Conservation (phyloP, 192 early-diverging fungal genomes). For the Paraglomus brasilianum region DNA sequence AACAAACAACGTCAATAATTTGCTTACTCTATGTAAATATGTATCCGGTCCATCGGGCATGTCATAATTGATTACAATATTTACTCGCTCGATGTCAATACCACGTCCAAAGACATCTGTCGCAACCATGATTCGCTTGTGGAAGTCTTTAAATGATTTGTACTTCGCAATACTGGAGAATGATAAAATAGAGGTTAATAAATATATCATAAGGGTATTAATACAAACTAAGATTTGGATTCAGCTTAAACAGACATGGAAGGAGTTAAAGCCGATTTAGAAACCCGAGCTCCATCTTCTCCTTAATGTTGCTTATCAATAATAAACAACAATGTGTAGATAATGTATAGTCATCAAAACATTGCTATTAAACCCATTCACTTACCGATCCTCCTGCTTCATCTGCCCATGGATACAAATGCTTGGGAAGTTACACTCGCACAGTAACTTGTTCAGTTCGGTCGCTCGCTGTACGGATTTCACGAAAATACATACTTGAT, state of each 20-base stretch:
- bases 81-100: conserved; percentile 97
- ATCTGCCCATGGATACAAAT: conserved; percentile 91
- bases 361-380: conserved; percentile 19
- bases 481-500: conserved; percentile 98
- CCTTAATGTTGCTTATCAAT: too few species aligned
- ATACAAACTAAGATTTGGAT: too few species aligned
- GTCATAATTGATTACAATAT: conserved; percentile 99
- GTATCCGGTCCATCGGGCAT: conserved; percentile 88
- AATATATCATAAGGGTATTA: neutral
- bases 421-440: conserved; percentile 89
- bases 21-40: conserved; percentile 81
- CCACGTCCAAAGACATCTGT: conserved; percentile 98
- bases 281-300: neutral
- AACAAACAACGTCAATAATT: neutral
- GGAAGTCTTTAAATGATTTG: conserved; percentile 94
- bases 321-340: too few species aligned
- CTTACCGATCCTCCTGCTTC: conserved; percentile 84
- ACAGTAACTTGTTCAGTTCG: conserved; percentile 81
- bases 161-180: conserved; percentile 74
- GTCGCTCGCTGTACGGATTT: conserved; percentile 86
- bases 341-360: neutral
- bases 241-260: too few species aligned
- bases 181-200: neutral
- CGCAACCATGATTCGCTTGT: conserved; percentile 93
- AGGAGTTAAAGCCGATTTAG: neutral